phyloP scores from a whole-genome alignment of 306 rosid species.

The Pterocarpus santalinus region DNA sequence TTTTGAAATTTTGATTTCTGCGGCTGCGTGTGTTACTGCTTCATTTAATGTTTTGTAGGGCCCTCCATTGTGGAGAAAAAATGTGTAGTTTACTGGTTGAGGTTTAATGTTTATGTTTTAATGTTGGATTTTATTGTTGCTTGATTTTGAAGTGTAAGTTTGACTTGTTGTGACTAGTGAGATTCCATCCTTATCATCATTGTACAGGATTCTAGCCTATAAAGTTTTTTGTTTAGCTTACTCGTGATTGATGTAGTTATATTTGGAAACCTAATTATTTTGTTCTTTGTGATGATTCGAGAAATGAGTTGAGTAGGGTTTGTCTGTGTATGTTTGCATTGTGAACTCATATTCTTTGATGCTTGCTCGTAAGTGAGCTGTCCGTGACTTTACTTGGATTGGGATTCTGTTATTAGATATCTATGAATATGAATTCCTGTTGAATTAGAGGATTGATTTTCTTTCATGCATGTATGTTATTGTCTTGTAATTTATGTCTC shows the following conservation, averaged over 20 bases:
- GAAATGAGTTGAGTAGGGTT: constrained; percentile 37
- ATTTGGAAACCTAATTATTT: background rate
- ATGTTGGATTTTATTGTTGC: constrained; percentile 36
- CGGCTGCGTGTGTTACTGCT: constrained; percentile 37
- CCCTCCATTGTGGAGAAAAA: constrained; percentile 16
- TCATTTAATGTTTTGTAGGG: constrained; percentile 27
- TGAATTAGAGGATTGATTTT: constrained; percentile 13
- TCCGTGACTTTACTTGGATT: constrained; percentile 22
- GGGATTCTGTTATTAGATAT: constrained; percentile 26
- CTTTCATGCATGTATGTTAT: background rate
- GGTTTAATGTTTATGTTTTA: background rate
- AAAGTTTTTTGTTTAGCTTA: background rate
- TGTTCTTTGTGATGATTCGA: constrained; percentile 33
- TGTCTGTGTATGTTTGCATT: constrained; percentile 14
- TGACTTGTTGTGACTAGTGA: constrained; percentile 14
- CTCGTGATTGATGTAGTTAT: constrained; percentile 17
- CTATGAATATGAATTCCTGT: background rate
- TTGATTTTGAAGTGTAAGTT: constrained; percentile 38
- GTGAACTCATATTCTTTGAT: constrained; percentile 5
- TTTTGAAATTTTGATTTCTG: constrained; percentile 34
- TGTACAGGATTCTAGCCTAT: constrained; percentile 5
- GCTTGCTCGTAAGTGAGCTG: constrained; percentile 7
- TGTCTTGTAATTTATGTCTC: background rate
- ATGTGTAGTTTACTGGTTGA: constrained; percentile 18
- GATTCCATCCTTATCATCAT: constrained; percentile 45